phyloP scores from a whole-genome alignment of 2,329 filamentous ascomycete genomes.

The Sporothrix humicola region DNA sequence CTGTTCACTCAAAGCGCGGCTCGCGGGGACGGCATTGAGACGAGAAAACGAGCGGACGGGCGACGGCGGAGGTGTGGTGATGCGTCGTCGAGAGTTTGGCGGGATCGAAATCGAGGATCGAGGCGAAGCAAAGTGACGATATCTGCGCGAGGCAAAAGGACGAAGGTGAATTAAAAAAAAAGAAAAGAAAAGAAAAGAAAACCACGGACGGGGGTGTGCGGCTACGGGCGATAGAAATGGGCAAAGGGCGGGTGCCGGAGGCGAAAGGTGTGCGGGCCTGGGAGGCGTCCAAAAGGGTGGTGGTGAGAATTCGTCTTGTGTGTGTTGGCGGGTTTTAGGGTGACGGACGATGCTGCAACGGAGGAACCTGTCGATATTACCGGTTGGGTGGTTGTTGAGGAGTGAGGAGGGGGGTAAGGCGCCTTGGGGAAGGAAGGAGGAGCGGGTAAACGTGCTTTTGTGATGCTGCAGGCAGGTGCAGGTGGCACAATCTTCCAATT shows the following conservation, averaged over 20 bases:
- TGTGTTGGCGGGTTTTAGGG: constrained; percentile 9
- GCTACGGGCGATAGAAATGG: constrained; percentile 21
- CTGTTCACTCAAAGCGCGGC: constrained; percentile 32
- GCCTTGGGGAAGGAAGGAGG: neutral
- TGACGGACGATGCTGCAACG: neutral
- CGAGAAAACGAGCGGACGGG: neutral
- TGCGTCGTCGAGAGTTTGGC: neutral
- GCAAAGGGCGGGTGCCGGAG: neutral
- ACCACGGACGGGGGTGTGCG: neutral
- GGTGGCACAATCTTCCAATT: neutral
- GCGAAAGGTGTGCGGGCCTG: neutral
- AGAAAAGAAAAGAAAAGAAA: neutral
- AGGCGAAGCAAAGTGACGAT: constrained; percentile 13
- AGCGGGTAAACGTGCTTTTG: constrained; percentile 12
- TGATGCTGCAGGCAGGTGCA: constrained; percentile 15
- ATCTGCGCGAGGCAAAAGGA: neutral
- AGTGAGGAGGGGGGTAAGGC: neutral
- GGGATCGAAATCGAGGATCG: neutral
- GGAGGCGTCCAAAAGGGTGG: neutral
- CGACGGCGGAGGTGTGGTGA: neutral
- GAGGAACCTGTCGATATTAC: constrained; percentile 19
- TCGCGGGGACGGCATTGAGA: constrained; percentile 32
- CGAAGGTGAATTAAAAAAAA: neutral
- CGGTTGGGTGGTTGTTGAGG: constrained; percentile 16
- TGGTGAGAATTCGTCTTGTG: constrained; percentile 27